Evolutionary conservation across 192 early-diverging fungal genomes (phyloP).

Genomic region (Coemansia sp.): DNA sequence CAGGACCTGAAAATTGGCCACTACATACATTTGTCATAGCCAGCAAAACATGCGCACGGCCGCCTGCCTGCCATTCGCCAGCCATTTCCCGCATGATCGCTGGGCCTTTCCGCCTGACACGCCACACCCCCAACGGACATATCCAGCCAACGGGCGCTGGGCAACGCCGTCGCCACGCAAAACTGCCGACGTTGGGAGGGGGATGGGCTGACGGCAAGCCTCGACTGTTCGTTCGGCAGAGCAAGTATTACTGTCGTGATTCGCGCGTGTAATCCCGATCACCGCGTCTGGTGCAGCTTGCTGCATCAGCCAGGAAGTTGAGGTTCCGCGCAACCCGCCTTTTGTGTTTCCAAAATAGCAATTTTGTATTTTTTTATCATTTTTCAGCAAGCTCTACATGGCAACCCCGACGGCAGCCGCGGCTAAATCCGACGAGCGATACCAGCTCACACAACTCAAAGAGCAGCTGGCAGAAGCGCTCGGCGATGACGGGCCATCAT

Average conservation of each 20-base stretch:
- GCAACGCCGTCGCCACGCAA: neutral
- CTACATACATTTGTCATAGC: neutral
- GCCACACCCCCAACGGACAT: conserved; percentile 17
- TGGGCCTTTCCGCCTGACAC: neutral
- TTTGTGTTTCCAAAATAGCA: no score
- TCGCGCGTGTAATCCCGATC: neutral
- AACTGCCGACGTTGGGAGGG: neutral
- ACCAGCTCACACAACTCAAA: conserved; percentile 62
- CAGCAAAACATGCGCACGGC: neutral
- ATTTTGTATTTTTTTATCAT: neutral
- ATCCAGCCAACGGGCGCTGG: conserved; percentile 15
- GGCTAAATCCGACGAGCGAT: conserved; percentile 44
- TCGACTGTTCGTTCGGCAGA: no score
- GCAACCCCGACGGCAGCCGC: conserved; percentile 1
- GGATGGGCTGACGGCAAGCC: neutral
- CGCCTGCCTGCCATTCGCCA: neutral
- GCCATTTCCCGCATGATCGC: neutral
- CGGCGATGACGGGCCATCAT: conserved; percentile 74
- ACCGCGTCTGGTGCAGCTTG: neutral
- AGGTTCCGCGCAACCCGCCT: neutral
- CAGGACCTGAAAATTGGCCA: no score
- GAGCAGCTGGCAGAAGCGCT: conserved; percentile 75
- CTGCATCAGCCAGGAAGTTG: neutral
- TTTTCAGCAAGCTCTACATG: neutral
- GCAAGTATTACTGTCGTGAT: neutral